These are phyloP conservation scores for Ascochyta clinopodiicola DNA, from an alignment of 2,329 filamentous ascomycete genomes.

Conservation along the genomic window DNA sequence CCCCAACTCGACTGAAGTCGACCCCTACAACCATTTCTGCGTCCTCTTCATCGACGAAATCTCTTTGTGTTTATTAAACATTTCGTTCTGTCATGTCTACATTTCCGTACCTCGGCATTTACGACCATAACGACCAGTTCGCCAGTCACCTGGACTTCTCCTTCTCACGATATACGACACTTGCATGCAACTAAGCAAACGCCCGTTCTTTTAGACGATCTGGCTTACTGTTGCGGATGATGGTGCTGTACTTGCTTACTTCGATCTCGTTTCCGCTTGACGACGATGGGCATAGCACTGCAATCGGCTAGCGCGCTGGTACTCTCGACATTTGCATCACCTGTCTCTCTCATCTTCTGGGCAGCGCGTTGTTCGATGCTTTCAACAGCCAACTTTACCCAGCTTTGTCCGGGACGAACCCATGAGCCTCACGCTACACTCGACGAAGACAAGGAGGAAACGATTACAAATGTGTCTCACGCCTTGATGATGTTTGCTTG, in stretches of 20 bases:
- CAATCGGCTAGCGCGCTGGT: constrained; percentile 21
- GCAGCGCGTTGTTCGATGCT: constrained; percentile 6
- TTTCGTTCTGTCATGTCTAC: constrained; percentile 41
- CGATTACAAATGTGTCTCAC: constrained; percentile 30
- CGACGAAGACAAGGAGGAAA: constrained; percentile 40
- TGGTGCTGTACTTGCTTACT: constrained; percentile 46
- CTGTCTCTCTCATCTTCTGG: not conserved
- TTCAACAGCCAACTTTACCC: not conserved
- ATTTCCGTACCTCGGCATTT: constrained; percentile 42
- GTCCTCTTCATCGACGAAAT: constrained; percentile 24
- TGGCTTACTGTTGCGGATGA: constrained; percentile 40
- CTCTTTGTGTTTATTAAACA: constrained; percentile 42
- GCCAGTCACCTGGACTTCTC: constrained; percentile 38
- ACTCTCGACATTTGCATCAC: constrained; percentile 16
- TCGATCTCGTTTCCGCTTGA: constrained; percentile 31
- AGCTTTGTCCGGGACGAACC: constrained; percentile 1
- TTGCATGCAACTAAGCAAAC: constrained; percentile 45
- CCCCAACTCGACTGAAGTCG: constrained; percentile 17
- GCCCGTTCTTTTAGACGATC: constrained; percentile 31
- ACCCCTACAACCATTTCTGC: constrained; percentile 13
- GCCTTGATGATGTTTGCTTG: constrained; percentile 38
- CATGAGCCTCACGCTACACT: constrained; percentile 24
- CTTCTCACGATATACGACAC: constrained; percentile 47
- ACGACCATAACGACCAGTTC: constrained; percentile 45
- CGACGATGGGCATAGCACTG: constrained; percentile 21